Evolutionary conservation across 148 eudicot species (phyloP), one percentile per base, ranked within the genome.

Genomic region (Arbutus unedo): DNA sequence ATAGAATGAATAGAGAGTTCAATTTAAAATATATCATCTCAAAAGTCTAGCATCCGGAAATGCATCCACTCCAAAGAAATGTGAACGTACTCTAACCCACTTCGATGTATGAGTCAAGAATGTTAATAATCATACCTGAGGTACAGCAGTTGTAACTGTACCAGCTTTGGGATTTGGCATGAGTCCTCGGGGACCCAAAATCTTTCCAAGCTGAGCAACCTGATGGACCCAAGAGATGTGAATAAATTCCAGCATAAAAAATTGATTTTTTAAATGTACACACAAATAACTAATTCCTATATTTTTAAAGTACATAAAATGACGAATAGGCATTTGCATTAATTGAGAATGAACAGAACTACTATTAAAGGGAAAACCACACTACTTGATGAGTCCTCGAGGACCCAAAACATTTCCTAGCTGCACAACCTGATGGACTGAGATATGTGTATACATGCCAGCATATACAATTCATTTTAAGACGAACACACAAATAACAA

Each of bases 121-220:
- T 7, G 31, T 44, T 5, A 44, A 41, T 45, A 44, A 83, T 38
- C 84, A 81, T 89, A 96, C 99, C 99, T 96, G 98, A 81, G 98
- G 95, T 73, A 96, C 85, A 85, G 93, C 93, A 73, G 95, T 84
- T 78, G 98, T 88, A 41, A 96, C 98, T 21, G 99, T 96, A 67
- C 99, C 99, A 64, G 99, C 98, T 88, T 96, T 96, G 51, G 99
- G 99, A 88, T 91, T 96, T 82, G 99, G 99, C 99, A 96, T 96
- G 64, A 96, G 98, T 81, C 99, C 99, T 82, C 98, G 86, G 43
- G 99, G 99, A 74, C 99, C 99, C 84, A 96, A 81, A 80, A 96
- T 88, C 89, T 88, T 96, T 81, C 99, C 99, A 23, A 96, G 88
- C 80, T 91, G 85, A 55, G 99, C 99, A 90, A 91, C 98, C 97